phyloP scores from a whole-genome alignment of 2,329 filamentous ascomycete species.

The Aspergillus awamori region DNA sequence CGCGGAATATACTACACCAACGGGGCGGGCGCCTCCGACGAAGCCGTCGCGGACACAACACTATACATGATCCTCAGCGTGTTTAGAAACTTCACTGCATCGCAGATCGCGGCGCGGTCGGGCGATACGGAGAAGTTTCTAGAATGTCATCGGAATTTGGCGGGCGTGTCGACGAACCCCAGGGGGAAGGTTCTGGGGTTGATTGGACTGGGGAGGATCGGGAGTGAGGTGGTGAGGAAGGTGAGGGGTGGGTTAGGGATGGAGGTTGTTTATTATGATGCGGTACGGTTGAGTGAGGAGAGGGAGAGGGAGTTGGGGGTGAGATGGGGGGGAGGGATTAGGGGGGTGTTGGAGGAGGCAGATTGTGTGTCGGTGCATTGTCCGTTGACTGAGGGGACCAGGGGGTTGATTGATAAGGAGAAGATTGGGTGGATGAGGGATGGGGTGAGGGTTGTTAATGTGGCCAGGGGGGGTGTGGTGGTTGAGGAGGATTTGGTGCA shows the following conservation, averaged over 20 bases:
- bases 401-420: not conserved
- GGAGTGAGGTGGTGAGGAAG: constrained; percentile 53
- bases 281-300: constrained; percentile 40
- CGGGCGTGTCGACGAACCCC: constrained; percentile 54
- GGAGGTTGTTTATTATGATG: constrained; percentile 57
- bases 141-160: constrained; percentile 49
- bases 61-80: constrained; percentile 50
- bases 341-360: not conserved
- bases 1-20: constrained; percentile 50
- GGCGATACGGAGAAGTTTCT: constrained; percentile 44
- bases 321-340: not conserved
- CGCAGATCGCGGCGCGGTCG: constrained; percentile 51
- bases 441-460: constrained; percentile 56
- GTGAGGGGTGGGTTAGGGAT: constrained; percentile 51
- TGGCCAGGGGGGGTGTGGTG: constrained; percentile 55
- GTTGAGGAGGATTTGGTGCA: constrained; percentile 55
- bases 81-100: constrained; percentile 56
- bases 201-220: constrained; percentile 56
- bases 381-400: not conserved
- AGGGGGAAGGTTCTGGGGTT: constrained; percentile 54
- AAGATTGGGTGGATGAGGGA: not conserved
- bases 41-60: constrained; percentile 49
- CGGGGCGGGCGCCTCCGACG: constrained; percentile 47
- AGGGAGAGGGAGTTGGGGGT: constrained; percentile 37
- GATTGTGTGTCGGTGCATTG: not conserved